A percentile compares a stretch with the other conserved stretches of the same genome.
Conservation (phyloP, 345 rosid genomes). For the Rhodamnia rubescens region DNA sequence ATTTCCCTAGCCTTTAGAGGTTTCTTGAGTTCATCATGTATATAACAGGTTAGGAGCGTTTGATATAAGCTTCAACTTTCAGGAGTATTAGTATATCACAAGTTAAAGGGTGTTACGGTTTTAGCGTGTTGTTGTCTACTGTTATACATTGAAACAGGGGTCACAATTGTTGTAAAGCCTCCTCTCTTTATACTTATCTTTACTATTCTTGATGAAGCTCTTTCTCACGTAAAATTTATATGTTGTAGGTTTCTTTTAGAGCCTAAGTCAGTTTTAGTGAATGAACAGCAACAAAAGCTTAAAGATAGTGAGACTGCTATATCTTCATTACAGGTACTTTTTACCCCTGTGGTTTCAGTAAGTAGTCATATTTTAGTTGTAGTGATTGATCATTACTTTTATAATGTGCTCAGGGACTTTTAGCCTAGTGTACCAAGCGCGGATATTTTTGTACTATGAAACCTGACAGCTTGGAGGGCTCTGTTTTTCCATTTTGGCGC, state of each 20-base stretch:
- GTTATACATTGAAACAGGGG: not conserved
- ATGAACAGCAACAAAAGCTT: conserved; percentile 76
- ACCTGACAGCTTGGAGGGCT: not conserved
- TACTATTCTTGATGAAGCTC: not conserved
- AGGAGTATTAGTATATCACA: not conserved
- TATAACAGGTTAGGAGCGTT: not conserved
- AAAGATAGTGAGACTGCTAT: conserved; percentile 82
- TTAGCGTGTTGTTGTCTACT: not conserved
- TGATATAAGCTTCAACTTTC: not conserved
- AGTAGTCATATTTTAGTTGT: not conserved
- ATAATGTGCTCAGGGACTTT: not conserved
- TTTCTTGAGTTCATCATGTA: not conserved
- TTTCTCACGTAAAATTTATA: not conserved
- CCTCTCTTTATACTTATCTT: not conserved
- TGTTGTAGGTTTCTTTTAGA: conserved; percentile 75
- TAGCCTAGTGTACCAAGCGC: not conserved
- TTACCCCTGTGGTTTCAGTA: not conserved
- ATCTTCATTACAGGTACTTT: conserved; percentile 53
- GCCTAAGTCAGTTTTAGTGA: conserved; percentile 50
- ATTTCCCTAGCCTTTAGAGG: not conserved
- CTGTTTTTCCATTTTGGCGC: not conserved
- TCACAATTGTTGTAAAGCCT: not conserved
- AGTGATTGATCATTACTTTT: not conserved
- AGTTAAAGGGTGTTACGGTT: not conserved
- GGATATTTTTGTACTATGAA: not conserved